Percentiles rank a stretch among this genome's conserved stretches.
These are phyloP conservation scores for Hypocreales sp. DNA, from an alignment of 2,329 filamentous ascomycete species.

Conservation along the genomic window DNA sequence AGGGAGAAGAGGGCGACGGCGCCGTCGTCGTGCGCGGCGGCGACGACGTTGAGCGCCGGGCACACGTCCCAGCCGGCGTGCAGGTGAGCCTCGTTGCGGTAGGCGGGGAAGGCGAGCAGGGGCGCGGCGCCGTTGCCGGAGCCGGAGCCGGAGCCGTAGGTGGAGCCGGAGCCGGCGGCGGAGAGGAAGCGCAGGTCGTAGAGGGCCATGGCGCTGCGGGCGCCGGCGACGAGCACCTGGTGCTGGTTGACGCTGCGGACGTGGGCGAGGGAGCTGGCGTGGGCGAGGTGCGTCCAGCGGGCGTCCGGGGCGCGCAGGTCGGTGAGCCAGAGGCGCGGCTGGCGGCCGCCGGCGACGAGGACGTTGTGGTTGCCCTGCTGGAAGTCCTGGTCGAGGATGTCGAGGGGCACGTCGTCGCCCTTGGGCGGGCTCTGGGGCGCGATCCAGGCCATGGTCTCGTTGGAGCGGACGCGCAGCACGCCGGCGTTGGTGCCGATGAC, in stretches of 20 bases:
- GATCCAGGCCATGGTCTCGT: slow-evolving; percentile 18
- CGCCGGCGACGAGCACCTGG: slow-evolving; percentile 36
- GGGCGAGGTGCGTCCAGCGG: slow-evolving; percentile 16
- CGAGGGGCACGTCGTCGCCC: slow-evolving; percentile 9
- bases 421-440: slow-evolving; percentile 9
- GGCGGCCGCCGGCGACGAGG: slow-evolving; percentile 34
- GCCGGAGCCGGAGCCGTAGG: not conserved
- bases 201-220: slow-evolving; percentile 31
- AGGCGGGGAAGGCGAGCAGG: slow-evolving; percentile 30
- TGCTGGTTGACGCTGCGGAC: slow-evolving; percentile 31
- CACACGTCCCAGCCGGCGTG: slow-evolving; percentile 37
- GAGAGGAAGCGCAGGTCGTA: slow-evolving; percentile 40
- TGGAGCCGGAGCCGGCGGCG: slow-evolving; percentile 1
- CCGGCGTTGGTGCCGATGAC: slow-evolving; percentile 32
- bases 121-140: slow-evolving; percentile 14
- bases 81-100: slow-evolving; percentile 31
- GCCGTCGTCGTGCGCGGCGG: slow-evolving; percentile 36
- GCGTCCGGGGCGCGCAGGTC: slow-evolving; percentile 25
- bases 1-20: slow-evolving; percentile 34
- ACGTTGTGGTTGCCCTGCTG: slow-evolving; percentile 25
- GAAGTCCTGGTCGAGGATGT: slow-evolving; percentile 35
- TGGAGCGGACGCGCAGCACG: slow-evolving; percentile 21
- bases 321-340: slow-evolving; percentile 26
- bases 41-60: slow-evolving; percentile 29
- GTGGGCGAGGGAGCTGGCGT: slow-evolving; percentile 29